Base-by-base conservation (phyloP, 495 filamentous ascomycete species). In the Hypoxylon trugodes region DNA sequence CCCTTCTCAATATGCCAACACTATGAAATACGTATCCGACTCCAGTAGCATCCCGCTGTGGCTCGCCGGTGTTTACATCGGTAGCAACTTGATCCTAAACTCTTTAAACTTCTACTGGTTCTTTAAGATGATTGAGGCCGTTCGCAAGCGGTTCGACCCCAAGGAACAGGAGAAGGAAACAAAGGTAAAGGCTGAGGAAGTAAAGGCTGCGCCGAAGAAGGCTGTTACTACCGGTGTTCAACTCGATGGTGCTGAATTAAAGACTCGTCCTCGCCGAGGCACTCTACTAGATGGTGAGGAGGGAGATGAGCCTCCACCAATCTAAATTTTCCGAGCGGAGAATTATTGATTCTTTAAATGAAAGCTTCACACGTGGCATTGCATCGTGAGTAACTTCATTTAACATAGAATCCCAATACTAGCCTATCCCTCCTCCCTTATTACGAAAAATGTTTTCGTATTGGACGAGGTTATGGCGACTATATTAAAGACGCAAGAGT, bases 21-120 rank as follows among this genome's bases (percentile, higher is more conserved):
- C 73, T 22, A 82, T 84, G 80, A 63, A 56, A 22, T 84, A 76
- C 30, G 79, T 79, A 8, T 70, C 61, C 36, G 72, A 72, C 25
- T 74, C 80, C 6, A 77, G 78, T 52, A 68, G 77, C 15, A 77
- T 97, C 4, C 95, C 95, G 0, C 66, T 85, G 1, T 98, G 95
- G 94, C 79, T 98, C 19, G 90, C 90, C 2, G 67, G 79, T 12
- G 81, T 86, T 21, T 98, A 98, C 68, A 76, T 97, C 1, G 80
- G 76, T 2, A 86, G 86, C 35, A 98, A 98, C 70, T 37, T 94
- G 19, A 81, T 89, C 3, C 80, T 98, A 12, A 97, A 97, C 76
- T 79, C 83, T 45, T 78, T 98, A 41, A 98, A 98, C 76, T 93
- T 92, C 73, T 93, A 87, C 78, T 98, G 95, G 95, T 98, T 96